Conservation (phyloP, 2,329 filamentous ascomycete species). For the Sphaerulina musiva region DNA sequence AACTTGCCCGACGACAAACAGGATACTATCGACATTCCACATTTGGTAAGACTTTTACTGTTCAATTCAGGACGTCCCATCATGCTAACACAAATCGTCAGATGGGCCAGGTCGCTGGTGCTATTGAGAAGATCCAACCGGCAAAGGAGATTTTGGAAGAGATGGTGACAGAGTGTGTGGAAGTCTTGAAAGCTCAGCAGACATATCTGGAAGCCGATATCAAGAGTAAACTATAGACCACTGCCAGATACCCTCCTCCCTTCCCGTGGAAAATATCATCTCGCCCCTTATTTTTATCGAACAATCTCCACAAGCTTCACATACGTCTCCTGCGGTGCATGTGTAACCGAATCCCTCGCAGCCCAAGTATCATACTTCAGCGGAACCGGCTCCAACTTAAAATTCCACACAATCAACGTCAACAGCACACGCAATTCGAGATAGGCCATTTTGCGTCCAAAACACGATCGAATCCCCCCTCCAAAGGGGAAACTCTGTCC, state of each 20-base stretch:
- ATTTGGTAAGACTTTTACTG: conserved; percentile 43
- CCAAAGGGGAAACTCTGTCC: neutral
- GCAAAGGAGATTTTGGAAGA: conserved; percentile 79
- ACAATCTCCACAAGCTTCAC: neutral
- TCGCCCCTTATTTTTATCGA: too few relatives aligned
- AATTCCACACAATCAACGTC: neutral
- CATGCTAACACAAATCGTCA: too few relatives aligned
- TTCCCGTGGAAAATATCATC: too few relatives aligned
- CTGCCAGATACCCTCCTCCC: too few relatives aligned
- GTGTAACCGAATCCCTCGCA: neutral
- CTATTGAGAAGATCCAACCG: conserved; percentile 69
- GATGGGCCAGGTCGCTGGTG: conserved; percentile 88
- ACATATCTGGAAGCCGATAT: conserved; percentile 47
- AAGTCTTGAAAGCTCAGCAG: conserved; percentile 57
- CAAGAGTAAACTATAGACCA: conserved; percentile 41
- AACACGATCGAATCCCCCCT: neutral
- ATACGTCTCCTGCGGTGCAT: neutral
- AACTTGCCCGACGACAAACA: conserved; percentile 52
- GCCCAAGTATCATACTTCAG: neutral
- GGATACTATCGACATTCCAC: conserved; percentile 75
- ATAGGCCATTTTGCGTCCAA: neutral
- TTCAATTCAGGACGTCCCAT: too few relatives aligned
- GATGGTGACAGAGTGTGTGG: conserved; percentile 73
- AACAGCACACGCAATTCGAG: neutral
- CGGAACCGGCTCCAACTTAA: neutral